Evolutionary conservation across 441 rosid species (phyloP).

Genomic region (Sinapis alba): DNA sequence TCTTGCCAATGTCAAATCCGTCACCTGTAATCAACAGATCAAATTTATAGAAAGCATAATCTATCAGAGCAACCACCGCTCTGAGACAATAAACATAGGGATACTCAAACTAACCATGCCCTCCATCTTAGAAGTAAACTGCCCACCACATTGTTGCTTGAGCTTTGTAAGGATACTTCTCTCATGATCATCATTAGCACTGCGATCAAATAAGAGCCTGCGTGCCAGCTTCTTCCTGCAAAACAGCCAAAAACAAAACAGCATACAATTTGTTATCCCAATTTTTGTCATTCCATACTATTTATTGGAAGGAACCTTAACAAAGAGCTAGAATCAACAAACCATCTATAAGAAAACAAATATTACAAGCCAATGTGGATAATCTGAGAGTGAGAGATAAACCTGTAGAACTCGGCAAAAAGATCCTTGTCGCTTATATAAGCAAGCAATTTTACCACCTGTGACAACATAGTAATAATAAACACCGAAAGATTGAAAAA

Average conservation of each 20-base stretch:
- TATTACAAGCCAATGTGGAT: background rate
- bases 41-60: background rate
- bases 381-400: background rate
- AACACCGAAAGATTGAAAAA: background rate
- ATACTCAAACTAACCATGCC: constrained; percentile 73
- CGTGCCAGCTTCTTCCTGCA: constrained; percentile 92
- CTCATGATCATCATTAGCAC: constrained; percentile 94
- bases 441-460: constrained; percentile 55
- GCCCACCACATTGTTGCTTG: constrained; percentile 95
- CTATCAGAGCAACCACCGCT: constrained; percentile 1
- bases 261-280: background rate
- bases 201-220: constrained; percentile 84
- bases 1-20: constrained; percentile 85
- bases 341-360: background rate
- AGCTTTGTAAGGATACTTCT: constrained; percentile 89
- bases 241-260: background rate
- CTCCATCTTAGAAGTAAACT: constrained; percentile 98
- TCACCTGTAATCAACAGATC: constrained; percentile 55
- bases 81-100: background rate
- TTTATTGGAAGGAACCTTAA: background rate
- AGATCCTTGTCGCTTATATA: constrained; percentile 82
- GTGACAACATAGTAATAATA: constrained; percentile 29
- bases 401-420: constrained; percentile 77
- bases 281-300: background rate
- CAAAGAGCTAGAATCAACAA: background rate